phyloP scores from a whole-genome alignment of 2,329 filamentous ascomycete species.

The Plectosphaerella cucumerina region DNA sequence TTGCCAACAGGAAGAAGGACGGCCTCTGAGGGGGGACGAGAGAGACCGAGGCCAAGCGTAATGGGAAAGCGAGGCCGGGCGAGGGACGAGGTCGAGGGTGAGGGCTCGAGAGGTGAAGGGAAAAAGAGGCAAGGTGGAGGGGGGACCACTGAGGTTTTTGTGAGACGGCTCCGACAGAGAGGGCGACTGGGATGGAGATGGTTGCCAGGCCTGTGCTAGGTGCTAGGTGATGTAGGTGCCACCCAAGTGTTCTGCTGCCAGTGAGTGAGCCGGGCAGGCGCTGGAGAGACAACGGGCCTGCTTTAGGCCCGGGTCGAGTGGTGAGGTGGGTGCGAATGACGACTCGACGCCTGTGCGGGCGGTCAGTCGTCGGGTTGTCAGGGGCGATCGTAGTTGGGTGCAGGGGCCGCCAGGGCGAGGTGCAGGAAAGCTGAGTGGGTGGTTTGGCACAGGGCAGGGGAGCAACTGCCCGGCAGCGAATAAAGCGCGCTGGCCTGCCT shows the following conservation, averaged over 20 bases:
- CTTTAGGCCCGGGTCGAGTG: not conserved
- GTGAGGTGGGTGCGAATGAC: slow-evolving; percentile 1
- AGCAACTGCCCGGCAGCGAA: not conserved
- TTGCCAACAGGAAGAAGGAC: slow-evolving; percentile 1
- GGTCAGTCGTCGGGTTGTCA: slow-evolving; percentile 2
- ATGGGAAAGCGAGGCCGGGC: not conserved
- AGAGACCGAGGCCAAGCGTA: not conserved
- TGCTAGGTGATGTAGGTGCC: not conserved
- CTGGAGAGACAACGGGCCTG: not conserved
- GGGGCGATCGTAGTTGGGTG: slow-evolving; percentile 3
- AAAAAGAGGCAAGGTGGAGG: not conserved
- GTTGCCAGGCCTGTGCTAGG: not conserved
- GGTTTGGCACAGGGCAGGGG: slow-evolving; percentile 1
- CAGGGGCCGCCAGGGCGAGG: not conserved
- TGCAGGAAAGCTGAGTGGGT: not conserved
- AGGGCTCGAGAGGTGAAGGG: slow-evolving; percentile 1
- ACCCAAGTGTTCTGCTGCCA: not conserved
- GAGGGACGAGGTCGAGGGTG: not conserved
- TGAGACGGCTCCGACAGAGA: slow-evolving; percentile 2
- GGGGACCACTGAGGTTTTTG: slow-evolving; percentile 3
- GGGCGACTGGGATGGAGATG: slow-evolving; percentile 4
- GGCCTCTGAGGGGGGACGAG: not conserved
- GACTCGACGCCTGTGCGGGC: not conserved
- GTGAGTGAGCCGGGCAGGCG: too few relatives aligned
- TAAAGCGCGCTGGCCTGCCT: too few relatives aligned